Percentiles rank a stretch among this genome's conserved stretches.
Evolutionary conservation across 2,329 filamentous ascomycete species (phyloP).

Genomic region (Sporothrix luriei): DNA sequence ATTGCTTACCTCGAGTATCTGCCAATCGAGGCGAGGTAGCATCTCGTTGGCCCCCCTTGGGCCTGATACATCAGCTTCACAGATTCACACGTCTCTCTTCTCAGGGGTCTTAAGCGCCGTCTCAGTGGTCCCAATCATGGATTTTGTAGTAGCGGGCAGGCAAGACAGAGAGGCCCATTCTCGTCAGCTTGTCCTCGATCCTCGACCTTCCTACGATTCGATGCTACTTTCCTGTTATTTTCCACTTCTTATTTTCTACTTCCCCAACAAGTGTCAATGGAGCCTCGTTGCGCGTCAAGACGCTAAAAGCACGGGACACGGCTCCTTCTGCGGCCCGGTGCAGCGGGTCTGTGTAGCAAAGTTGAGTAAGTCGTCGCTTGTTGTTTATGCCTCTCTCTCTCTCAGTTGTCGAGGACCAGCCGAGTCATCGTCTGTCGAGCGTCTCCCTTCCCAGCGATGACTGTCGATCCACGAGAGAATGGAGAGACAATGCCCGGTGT

Average conservation of each 20-base stretch:
- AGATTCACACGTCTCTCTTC: neutral
- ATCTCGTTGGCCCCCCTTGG: too few relatives aligned
- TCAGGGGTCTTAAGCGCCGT: neutral
- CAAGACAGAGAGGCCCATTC: too few relatives aligned
- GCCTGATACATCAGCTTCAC: constrained; percentile 3
- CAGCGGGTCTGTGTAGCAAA: neutral
- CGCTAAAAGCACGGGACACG: neutral
- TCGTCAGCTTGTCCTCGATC: neutral
- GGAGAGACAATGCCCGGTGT: neutral
- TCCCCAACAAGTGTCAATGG: too few relatives aligned
- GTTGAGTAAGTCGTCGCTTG: too few relatives aligned
- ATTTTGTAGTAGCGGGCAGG: neutral
- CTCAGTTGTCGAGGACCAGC: too few relatives aligned
- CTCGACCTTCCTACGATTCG: neutral
- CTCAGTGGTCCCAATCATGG: neutral
- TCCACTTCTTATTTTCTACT: neutral
- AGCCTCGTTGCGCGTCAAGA: constrained; percentile 1
- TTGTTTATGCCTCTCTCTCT: neutral
- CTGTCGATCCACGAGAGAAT: neutral
- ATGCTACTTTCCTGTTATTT: neutral
- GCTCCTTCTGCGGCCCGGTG: constrained; percentile 2
- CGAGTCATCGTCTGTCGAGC: neutral
- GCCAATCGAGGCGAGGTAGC: too few relatives aligned
- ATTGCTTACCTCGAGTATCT: too few relatives aligned
- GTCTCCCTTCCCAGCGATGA: neutral